Evolutionary conservation across 2,329 filamentous ascomycete species (phyloP).

Genomic region (Phoma herbarum): DNA sequence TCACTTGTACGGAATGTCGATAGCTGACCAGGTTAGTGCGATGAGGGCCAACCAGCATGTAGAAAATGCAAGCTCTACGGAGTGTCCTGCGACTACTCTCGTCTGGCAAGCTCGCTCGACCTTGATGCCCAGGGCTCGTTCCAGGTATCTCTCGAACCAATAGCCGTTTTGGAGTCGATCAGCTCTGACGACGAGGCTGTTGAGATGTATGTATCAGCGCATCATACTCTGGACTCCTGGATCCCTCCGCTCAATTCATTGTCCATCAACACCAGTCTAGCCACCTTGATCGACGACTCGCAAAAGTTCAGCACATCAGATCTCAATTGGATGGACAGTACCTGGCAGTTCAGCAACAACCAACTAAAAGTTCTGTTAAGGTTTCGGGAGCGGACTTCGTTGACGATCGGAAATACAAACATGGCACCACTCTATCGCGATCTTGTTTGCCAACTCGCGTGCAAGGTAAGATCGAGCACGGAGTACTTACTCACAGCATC

Average conservation of each 20-base stretch:
- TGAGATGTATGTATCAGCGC: background rate
- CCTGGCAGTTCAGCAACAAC: slow-evolving; percentile 29
- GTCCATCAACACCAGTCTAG: background rate
- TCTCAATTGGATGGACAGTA: background rate
- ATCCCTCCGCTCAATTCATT: background rate
- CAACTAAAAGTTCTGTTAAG: slow-evolving; percentile 50
- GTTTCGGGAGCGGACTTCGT: slow-evolving; percentile 56
- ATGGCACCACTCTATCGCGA: slow-evolving; percentile 49
- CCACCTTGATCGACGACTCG: slow-evolving; percentile 3
- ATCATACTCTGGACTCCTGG: background rate
- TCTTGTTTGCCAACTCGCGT: slow-evolving; percentile 52
- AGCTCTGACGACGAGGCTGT: background rate
- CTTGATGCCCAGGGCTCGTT: slow-evolving; percentile 42
- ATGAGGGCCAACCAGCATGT: slow-evolving; percentile 62
- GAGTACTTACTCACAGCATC: background rate
- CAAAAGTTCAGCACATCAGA: background rate
- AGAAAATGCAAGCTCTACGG: slow-evolving; percentile 59
- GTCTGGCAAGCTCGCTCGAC: slow-evolving; percentile 43
- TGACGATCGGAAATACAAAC: slow-evolving; percentile 51
- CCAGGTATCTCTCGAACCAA: slow-evolving; percentile 27
- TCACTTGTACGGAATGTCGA: background rate
- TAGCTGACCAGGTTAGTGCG: slow-evolving; percentile 55
- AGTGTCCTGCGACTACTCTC: slow-evolving; percentile 60
- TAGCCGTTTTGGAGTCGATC: background rate
- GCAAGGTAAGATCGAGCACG: slow-evolving; percentile 46